phyloP scores from a whole-genome alignment of 306 rosid species.

The Lablab purpureus region DNA sequence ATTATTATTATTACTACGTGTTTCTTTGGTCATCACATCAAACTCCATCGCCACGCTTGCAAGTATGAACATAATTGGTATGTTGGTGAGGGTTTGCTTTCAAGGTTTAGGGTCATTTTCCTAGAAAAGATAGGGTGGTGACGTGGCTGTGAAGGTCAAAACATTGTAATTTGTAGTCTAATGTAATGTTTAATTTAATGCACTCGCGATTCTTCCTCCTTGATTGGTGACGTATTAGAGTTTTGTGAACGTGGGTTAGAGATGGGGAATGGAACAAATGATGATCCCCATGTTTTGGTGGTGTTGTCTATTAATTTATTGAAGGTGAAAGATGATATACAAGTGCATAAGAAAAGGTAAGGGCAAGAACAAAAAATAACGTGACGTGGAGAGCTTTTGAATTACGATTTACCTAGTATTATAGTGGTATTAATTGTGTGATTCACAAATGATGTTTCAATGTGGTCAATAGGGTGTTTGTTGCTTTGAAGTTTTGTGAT shows the following conservation, averaged over 20 bases:
- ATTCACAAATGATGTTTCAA: constrained; percentile 40
- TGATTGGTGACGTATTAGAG: constrained; percentile 45
- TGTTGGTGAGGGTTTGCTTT: not conserved
- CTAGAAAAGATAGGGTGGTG: constrained; percentile 39
- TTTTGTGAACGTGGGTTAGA: constrained; percentile 58
- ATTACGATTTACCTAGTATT: not conserved
- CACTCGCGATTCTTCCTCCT: constrained; percentile 49
- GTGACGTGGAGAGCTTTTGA: constrained; percentile 41
- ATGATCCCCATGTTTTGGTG: constrained; percentile 15
- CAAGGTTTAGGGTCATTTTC: constrained; percentile 23
- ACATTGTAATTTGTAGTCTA: constrained; percentile 15
- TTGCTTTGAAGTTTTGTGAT: not conserved
- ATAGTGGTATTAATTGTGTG: constrained; percentile 13
- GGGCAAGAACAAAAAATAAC: not conserved
- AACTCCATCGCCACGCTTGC: constrained; percentile 50
- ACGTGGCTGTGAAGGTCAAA: constrained; percentile 62
- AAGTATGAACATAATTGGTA: constrained; percentile 11
- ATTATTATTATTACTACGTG: constrained; percentile 13
- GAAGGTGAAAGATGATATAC: too few species aligned
- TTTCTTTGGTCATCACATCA: constrained; percentile 82
- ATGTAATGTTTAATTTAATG: not conserved
- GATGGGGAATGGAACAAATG: constrained; percentile 38
- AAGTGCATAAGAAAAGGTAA: not conserved
- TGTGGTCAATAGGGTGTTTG: constrained; percentile 42
- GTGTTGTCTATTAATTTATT: too few species aligned